These are phyloP conservation scores for Stereocaulon alpinum DNA, from an alignment of 495 filamentous ascomycete species.

Conservation along the genomic window DNA sequence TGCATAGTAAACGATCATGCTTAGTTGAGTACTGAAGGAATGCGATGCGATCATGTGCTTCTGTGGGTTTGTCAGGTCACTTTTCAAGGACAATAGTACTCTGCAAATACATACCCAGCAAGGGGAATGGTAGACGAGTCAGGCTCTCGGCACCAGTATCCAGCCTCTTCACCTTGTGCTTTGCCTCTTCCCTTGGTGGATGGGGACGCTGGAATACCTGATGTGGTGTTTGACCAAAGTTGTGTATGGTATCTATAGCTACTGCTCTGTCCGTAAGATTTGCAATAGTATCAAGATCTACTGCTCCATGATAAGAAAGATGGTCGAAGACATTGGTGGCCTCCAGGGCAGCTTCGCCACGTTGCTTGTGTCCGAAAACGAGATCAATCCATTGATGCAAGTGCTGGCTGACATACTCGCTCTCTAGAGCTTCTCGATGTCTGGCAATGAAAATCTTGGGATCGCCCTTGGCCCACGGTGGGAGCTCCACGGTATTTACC, in stretches of 20 bases:
- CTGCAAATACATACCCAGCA: constrained; percentile 44
- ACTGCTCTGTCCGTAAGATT: constrained; percentile 76
- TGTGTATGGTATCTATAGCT: constrained; percentile 93
- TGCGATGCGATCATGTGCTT: constrained; percentile 69
- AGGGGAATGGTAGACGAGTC: constrained; percentile 68
- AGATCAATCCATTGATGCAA: constrained; percentile 95
- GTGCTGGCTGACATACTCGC: constrained; percentile 81
- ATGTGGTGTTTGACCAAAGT: constrained; percentile 94
- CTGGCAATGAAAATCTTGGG: constrained; percentile 93
- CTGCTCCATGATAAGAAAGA: constrained; percentile 86
- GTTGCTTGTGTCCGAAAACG: constrained; percentile 90
- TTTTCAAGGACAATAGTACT: neutral
- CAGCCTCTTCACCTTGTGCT: constrained; percentile 51
- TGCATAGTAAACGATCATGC: constrained; percentile 72
- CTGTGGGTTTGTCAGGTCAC: constrained; percentile 30
- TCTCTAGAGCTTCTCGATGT: constrained; percentile 87
- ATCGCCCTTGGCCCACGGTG: constrained; percentile 95
- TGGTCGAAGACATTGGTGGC: constrained; percentile 93
- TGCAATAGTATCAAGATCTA: constrained; percentile 81
- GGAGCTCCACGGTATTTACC: constrained; percentile 76
- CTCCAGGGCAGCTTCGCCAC: constrained; percentile 85
- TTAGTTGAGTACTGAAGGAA: constrained; percentile 69
- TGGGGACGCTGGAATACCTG: constrained; percentile 84
- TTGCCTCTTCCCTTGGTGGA: constrained; percentile 54
- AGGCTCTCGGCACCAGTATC: constrained; percentile 71